phyloP scores from a whole-genome alignment of 192 early-diverging fungal genomes.

The Entophlyctis luteolus region DNA sequence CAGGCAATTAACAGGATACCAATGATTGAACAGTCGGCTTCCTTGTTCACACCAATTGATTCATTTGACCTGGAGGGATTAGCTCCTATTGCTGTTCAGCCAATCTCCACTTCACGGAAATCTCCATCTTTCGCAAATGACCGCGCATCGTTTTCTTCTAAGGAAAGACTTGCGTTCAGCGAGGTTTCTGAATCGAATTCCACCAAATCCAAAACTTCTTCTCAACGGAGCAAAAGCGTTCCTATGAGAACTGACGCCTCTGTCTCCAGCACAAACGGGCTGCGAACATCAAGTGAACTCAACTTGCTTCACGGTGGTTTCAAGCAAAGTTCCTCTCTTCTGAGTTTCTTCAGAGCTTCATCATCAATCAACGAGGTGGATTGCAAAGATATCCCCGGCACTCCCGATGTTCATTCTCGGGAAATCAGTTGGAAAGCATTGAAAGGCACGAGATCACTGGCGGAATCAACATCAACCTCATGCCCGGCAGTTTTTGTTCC shows the following conservation, averaged over 20 bases:
- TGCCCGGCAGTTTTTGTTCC: background rate
- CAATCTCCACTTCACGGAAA: background rate
- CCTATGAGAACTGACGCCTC: background rate
- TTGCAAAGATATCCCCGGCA: background rate
- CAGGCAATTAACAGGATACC: no score
- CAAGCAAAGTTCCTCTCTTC: background rate
- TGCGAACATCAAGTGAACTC: background rate
- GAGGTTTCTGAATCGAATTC: background rate
- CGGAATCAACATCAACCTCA: background rate
- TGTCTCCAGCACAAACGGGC: background rate
- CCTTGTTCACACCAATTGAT: background rate
- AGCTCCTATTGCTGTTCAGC: conserved; percentile 12
- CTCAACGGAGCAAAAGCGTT: background rate
- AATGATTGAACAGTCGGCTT: background rate
- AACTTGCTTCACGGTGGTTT: background rate
- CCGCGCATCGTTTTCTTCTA: no score
- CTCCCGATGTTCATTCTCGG: background rate
- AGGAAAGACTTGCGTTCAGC: background rate
- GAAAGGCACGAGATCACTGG: background rate
- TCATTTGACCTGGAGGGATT: conserved; percentile 1
- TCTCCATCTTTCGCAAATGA: background rate
- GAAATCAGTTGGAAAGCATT: background rate
- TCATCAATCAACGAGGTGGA: background rate
- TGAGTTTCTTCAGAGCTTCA: background rate
- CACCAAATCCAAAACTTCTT: background rate